Conservation (phyloP, 2,329 filamentous ascomycete genomes). For the Akanthomyces uredinophilus region DNA sequence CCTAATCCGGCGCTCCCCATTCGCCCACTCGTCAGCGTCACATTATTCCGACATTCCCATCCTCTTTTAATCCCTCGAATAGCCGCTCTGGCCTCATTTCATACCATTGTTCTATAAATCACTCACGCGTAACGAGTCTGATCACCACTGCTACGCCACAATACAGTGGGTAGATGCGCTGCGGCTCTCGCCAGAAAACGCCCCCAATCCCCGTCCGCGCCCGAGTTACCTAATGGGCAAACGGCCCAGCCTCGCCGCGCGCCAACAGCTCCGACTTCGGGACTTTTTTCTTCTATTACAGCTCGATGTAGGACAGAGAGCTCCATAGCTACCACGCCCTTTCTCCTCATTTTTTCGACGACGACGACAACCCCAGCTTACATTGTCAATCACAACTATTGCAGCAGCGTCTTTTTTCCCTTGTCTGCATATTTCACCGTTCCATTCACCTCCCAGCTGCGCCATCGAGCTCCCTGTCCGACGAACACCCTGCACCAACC, state of each 20-base stretch:
- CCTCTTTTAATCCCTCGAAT: background rate
- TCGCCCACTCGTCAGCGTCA: background rate
- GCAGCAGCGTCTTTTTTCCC: background rate
- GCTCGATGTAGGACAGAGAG: background rate
- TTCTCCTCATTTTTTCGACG: background rate
- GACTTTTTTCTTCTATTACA: background rate
- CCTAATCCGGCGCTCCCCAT: background rate
- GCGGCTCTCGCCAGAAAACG: background rate
- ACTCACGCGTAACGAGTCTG: background rate
- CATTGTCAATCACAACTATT: background rate
- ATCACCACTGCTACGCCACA: too few relatives aligned
- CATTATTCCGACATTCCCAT: background rate
- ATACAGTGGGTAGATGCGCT: background rate
- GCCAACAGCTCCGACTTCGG: conserved; percentile 2
- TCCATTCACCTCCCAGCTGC: too few relatives aligned
- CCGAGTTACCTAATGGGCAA: too few relatives aligned
- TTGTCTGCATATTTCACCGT: too few relatives aligned
- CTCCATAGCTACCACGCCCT: background rate
- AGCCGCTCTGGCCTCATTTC: background rate
- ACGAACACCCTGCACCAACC: background rate
- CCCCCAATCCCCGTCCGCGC: too few relatives aligned
- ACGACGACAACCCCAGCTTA: background rate
- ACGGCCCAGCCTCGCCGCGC: background rate
- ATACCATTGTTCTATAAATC: background rate
- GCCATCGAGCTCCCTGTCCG: background rate